These are phyloP conservation scores for Leccinum barrowsii DNA, from an alignment of 768 basidiomycete species.

Conservation along the genomic window DNA sequence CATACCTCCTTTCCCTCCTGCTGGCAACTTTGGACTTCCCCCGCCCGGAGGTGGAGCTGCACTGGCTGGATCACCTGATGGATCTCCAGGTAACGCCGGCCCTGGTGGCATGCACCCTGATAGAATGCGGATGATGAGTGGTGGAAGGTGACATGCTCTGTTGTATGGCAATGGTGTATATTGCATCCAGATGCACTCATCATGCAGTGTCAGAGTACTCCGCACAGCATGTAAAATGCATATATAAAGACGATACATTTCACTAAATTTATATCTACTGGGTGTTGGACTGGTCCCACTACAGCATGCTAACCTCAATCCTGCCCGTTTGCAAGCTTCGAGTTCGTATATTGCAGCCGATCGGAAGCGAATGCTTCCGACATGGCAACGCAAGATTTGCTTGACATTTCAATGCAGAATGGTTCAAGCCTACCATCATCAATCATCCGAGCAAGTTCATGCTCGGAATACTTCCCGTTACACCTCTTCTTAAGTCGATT, in stretches of 20 bases:
- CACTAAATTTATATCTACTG: neutral
- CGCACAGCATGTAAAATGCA: neutral
- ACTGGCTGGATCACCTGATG: conserved; percentile 37
- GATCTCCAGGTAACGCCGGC: conserved; percentile 34
- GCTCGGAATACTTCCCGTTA: conserved; percentile 28
- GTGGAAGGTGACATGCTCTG: conserved; percentile 15
- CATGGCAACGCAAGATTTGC: conserved; percentile 14
- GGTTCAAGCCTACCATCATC: conserved; percentile 42
- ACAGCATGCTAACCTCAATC: neutral
- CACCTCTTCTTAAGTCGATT: conserved; percentile 36
- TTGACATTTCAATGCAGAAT: conserved; percentile 39
- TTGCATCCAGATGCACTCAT: neutral
- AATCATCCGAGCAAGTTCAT: conserved; percentile 37
- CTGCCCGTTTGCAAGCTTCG: neutral
- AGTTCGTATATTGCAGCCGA: conserved; percentile 14
- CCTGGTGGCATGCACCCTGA: conserved; percentile 84
- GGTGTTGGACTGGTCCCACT: neutral
- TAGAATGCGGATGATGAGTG: conserved; percentile 73
- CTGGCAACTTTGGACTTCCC: conserved; percentile 33
- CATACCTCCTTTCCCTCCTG: conserved; percentile 30
- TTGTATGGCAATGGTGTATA: neutral
- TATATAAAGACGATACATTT: neutral
- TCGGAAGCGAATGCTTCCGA: conserved; percentile 25
- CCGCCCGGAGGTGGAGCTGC: conserved; percentile 44
- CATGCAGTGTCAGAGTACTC: neutral